Conservation (phyloP, 164 flowering plant species). For the Dillenia suffruticosa region DNA sequence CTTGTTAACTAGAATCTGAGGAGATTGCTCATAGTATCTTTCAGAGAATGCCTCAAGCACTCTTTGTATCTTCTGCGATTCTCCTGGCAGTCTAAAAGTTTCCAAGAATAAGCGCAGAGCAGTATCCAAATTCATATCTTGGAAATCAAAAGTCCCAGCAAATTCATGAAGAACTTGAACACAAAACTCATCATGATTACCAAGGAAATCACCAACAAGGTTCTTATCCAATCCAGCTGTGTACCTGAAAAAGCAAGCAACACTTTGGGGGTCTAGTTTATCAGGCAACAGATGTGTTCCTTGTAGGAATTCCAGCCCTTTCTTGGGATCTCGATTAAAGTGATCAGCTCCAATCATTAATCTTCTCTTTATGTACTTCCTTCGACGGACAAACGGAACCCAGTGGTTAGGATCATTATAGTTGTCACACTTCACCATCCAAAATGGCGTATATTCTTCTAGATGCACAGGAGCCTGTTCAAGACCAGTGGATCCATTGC, state of each 20-base stretch:
- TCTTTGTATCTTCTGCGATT: constrained; percentile 5
- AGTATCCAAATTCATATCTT: constrained; percentile 6
- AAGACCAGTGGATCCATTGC: neutral
- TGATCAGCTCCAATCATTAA: constrained; percentile 3
- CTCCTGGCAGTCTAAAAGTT: constrained; percentile 4
- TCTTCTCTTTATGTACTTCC: constrained; percentile 4
- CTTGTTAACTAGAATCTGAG: constrained; percentile 4
- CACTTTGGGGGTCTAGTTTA: constrained; percentile 6
- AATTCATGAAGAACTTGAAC: constrained; percentile 8
- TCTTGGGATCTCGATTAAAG: constrained; percentile 6
- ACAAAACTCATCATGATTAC: constrained; percentile 6
- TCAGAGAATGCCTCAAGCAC: constrained; percentile 7
- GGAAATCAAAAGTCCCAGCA: constrained; percentile 5
- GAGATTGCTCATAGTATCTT: constrained; percentile 4
- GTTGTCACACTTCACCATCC: constrained; percentile 2
- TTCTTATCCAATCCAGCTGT: constrained; percentile 2
- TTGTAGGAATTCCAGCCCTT: constrained; percentile 4
- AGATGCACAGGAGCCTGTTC: neutral
- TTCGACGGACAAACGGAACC: constrained; percentile 2
- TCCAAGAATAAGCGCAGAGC: constrained; percentile 2
- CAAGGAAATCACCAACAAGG: constrained; percentile 7
- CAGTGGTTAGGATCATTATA: constrained; percentile 1
- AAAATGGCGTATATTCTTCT: constrained; percentile 2
- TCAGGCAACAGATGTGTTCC: constrained; percentile 5
- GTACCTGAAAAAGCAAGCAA: constrained; percentile 7